These are phyloP conservation scores for Candida schatavii DNA, from an alignment of 805 yeast genomes.

Conservation along the genomic window DNA sequence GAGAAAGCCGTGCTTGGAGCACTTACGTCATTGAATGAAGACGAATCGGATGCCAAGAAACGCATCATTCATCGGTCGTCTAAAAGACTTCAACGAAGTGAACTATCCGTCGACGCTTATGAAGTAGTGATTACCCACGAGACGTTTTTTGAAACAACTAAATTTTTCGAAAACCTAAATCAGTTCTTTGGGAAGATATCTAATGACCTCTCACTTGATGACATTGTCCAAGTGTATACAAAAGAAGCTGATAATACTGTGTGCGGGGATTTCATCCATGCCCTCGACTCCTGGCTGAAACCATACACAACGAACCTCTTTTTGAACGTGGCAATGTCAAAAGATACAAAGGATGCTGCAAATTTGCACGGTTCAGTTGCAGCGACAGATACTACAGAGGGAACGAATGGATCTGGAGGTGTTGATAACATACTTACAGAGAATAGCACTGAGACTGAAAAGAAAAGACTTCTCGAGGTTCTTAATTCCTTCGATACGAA, in stretches of 20 bases:
- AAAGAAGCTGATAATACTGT: neutral
- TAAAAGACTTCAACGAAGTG: slow-evolving; percentile 24
- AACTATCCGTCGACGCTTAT: slow-evolving; percentile 18
- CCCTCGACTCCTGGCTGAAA: slow-evolving; percentile 28
- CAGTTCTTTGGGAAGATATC: slow-evolving; percentile 8
- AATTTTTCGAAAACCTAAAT: slow-evolving; percentile 22
- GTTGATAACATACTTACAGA: too few relatives aligned
- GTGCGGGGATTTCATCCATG: neutral
- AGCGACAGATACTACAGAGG: neutral
- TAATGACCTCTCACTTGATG: slow-evolving; percentile 5
- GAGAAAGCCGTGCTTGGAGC: neutral
- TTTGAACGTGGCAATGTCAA: slow-evolving; percentile 9
- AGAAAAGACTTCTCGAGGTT: slow-evolving; percentile 7
- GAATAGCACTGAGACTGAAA: slow-evolving; percentile 7
- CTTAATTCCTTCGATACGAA: slow-evolving; percentile 4
- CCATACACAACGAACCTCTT: slow-evolving; percentile 15
- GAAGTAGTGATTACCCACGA: slow-evolving; percentile 15
- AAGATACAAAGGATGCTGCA: slow-evolving; percentile 6
- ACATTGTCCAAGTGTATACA: slow-evolving; percentile 13
- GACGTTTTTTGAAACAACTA: slow-evolving; percentile 26
- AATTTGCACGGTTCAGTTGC: neutral
- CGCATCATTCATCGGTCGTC: slow-evolving; percentile 25
- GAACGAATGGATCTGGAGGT: slow-evolving; percentile 20
- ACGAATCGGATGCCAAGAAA: slow-evolving; percentile 6
- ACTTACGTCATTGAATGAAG: neutral